Evolutionary conservation across 495 filamentous ascomycete species (phyloP), one percentile per base, ranked within the genome.

Genomic region (Pyronema domesticum): DNA sequence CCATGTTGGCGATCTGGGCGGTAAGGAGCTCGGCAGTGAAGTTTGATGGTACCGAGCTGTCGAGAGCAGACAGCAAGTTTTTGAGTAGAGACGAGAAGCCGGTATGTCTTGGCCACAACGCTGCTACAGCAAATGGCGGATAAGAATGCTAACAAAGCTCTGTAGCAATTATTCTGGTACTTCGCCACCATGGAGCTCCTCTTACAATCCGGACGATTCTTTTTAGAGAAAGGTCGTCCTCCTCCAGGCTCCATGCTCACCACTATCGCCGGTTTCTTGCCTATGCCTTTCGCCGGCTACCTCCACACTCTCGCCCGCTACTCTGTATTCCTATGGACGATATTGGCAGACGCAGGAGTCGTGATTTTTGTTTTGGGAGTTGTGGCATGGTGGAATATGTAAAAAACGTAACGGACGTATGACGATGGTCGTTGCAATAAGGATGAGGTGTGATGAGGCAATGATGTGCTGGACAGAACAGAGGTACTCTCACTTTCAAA

Each of bases 351-450:
- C 57, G 73, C 71, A 3, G 69, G 74, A 56, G 70, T 74, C 6
- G 59, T 75, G 35, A 68, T 75, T 0, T 75, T 75, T 59, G 70
- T 70, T 47, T 63, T 75, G 11, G 73, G 73, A 4, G 54, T 62
- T 3, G 55, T 68, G 37, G 61, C 67, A 43, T 75, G 73, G 73
- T 74, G 72, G 73, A 72, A 67, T 30, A 30, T 30, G 23, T 30
- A 30, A 30, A 5, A 30, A 30, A 30, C 1, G 23, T n/a, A 30
- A 30, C 23, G 23, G 1, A 30, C 23, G 15, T 64, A 58, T 18
- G 56, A 49, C 55, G 6, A n/a, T 43, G 1, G 39, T n/a, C 39
- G n/a, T 40, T 8, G 37, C 13, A 17, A 43, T 43, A 6, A 30
- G 23, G 23, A 30, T 5, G 2, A 30, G 23, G 23, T 30, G 23